Evolutionary conservation across 2,329 filamentous ascomycete species (phyloP).

Genomic region (Juglanconis oblonga): DNA sequence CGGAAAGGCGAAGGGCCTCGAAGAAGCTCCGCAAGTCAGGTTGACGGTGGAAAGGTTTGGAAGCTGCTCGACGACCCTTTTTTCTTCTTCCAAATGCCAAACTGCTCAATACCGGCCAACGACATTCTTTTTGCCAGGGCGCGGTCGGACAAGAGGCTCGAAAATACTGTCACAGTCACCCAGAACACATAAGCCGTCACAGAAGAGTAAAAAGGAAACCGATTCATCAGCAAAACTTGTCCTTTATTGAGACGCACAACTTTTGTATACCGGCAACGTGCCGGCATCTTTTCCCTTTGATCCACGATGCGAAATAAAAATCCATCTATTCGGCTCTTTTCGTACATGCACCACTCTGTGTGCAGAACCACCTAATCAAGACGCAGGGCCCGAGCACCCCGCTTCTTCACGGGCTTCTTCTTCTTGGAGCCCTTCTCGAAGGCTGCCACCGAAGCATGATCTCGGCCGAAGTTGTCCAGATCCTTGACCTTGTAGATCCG

Average conservation of each 20-base stretch:
- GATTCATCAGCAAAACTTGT: constrained; percentile 1
- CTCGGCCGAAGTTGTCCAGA: constrained; percentile 90
- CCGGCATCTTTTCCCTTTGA: constrained; percentile 5
- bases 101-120: too few species aligned
- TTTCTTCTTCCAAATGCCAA: background rate
- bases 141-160: too few species aligned
- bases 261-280: constrained; percentile 17
- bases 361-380: constrained; percentile 57
- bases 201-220: background rate
- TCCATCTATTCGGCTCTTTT: constrained; percentile 9
- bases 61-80: background rate
- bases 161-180: background rate
- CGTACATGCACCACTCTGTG: constrained; percentile 11
- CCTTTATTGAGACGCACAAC: constrained; percentile 17
- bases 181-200: background rate
- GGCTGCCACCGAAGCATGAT: constrained; percentile 67
- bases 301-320: constrained; percentile 5
- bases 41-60: background rate
- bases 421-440: constrained; percentile 82
- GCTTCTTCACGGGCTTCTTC: constrained; percentile 72
- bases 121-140: too few species aligned
- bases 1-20: background rate
- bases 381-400: constrained; percentile 67
- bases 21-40: too few species aligned
- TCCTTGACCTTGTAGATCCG: constrained; percentile 99